Evolutionary conservation across 352 stramenopile species (phyloP).

Genomic region (Plasmopara viticola): DNA sequence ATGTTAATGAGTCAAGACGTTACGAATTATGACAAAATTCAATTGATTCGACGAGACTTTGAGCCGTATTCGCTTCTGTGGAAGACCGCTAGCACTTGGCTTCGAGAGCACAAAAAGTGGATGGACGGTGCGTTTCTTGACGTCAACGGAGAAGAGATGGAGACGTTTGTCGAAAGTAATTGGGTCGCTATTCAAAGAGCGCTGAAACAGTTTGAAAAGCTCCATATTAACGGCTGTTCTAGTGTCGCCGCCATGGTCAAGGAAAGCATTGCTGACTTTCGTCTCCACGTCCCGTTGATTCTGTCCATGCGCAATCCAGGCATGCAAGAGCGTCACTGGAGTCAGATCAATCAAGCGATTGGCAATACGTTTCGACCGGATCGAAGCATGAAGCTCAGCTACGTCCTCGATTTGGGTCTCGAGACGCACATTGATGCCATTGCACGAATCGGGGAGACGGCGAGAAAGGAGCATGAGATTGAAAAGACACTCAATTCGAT

Average conservation of each 20-base stretch:
- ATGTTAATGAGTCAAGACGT: constrained; percentile 79
- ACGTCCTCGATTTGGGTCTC: constrained; percentile 81
- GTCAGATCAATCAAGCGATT: constrained; percentile 85
- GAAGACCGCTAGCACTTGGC: constrained; percentile 88
- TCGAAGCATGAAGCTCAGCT: constrained; percentile 74
- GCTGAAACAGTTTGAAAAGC: constrained; percentile 91
- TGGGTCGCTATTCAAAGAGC: constrained; percentile 85
- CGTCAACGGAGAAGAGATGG: constrained; percentile 89
- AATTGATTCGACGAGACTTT: constrained; percentile 88
- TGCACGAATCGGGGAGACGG: constrained; percentile 88
- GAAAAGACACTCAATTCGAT: constrained; percentile 91
- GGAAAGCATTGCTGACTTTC: constrained; percentile 86
- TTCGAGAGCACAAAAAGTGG: constrained; percentile 90
- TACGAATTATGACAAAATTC: constrained; percentile 89
- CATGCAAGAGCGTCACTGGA: constrained; percentile 93
- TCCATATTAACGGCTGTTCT: constrained; percentile 75
- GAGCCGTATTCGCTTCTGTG: constrained; percentile 93
- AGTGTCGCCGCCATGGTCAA: constrained; percentile 88
- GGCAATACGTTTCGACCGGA: constrained; percentile 80
- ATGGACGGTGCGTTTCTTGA: constrained; percentile 87
- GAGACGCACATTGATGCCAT: constrained; percentile 86
- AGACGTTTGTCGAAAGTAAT: constrained; percentile 83
- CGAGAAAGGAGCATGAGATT: constrained; percentile 93
- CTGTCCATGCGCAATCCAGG: constrained; percentile 86
- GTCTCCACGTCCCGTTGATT: constrained; percentile 87